phyloP scores from a whole-genome alignment of 1,284 basidiomycete genomes.

The Thelephora terrestris region DNA sequence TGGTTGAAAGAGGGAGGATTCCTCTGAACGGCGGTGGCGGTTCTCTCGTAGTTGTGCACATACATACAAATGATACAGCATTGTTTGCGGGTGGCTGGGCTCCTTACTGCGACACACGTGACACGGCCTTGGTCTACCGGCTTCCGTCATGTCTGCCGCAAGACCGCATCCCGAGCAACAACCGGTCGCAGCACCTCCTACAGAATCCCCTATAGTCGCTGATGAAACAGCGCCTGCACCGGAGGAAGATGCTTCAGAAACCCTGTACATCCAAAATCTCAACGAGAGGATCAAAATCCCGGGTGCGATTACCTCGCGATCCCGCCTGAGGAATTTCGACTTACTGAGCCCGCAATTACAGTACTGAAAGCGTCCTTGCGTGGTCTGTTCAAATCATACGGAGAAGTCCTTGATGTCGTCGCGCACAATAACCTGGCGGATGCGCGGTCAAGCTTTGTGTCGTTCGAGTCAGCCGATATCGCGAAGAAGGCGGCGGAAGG shows the following conservation, averaged over 20 bases:
- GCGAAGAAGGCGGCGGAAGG: constrained; percentile 85
- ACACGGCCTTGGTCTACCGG: too few relatives aligned
- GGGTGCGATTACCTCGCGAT: constrained; percentile 34
- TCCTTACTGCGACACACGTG: too few relatives aligned
- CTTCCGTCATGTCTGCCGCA: not conserved
- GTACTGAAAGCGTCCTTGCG: constrained; percentile 86
- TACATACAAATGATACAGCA: not conserved
- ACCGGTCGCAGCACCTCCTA: constrained; percentile 18
- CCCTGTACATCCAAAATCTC: constrained; percentile 93
- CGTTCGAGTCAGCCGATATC: constrained; percentile 72
- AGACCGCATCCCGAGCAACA: too few relatives aligned
- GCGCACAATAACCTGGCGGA: constrained; percentile 89
- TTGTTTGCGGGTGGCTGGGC: too few relatives aligned
- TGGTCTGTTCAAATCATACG: constrained; percentile 89
- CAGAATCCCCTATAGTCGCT: constrained; percentile 15
- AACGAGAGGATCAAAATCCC: constrained; percentile 93
- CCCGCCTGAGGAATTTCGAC: constrained; percentile 3
- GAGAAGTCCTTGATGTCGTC: constrained; percentile 84
- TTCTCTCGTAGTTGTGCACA: not conserved
- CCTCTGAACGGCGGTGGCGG: not conserved
- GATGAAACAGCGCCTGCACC: constrained; percentile 18
- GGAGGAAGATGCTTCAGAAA: constrained; percentile 60
- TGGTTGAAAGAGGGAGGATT: not conserved
- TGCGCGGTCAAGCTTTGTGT: constrained; percentile 99
- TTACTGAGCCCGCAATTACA: constrained; percentile 15